Evolutionary conservation across 805 yeast species (phyloP), one percentile per base, ranked within the genome.

Genomic region (Saccharomycopsis oosterbeekiorum): DNA sequence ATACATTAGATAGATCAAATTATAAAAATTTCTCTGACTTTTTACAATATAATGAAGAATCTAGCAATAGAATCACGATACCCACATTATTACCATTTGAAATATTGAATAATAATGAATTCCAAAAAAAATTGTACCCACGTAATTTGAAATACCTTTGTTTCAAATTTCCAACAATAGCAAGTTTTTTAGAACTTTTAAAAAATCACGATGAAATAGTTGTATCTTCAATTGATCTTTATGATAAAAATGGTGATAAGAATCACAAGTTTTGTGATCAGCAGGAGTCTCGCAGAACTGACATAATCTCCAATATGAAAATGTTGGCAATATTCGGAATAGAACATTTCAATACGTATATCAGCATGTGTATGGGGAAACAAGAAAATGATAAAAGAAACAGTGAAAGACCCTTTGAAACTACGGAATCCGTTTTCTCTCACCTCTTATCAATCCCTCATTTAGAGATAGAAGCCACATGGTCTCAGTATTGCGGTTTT

Each of bases 361-460:
- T 47, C 15, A 10, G 15, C 15, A 10, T 21, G 4, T 47, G 53
- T 47, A 3, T 47, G 4, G 10, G n/a, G 21, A 47, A 10, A 47
- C 53, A 12, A 12, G 53, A 47, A 47, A 15, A 47, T 24, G 17
- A 24, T 11, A 24, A 6, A 47, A 47, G 5, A 21, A 14, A 19
- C 12, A 11, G 15, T 11, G 11, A 4, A 24, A 47, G 21, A 11
- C 19, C 9, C 9, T 24, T 47, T 47, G n/a, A 8, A 11, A 5
- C 5, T 3, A 47, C 11, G 15, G n/a, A 47, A 24, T 47, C 53
- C 3, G 14, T 21, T 24, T 47, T 24, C n/a, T 21, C 19, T 5
- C 50, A 34, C 34, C 68, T 80, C 47, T 66, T 83, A 4, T 47
- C 65, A 1, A 64, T 67, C 10, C 84, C 84, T 0, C 84, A 80